Percentiles rank a stretch among this genome's conserved stretches.
These are phyloP conservation scores for Hericium coralloides DNA, from an alignment of 768 basidiomycete genomes.

Conservation along the genomic window DNA sequence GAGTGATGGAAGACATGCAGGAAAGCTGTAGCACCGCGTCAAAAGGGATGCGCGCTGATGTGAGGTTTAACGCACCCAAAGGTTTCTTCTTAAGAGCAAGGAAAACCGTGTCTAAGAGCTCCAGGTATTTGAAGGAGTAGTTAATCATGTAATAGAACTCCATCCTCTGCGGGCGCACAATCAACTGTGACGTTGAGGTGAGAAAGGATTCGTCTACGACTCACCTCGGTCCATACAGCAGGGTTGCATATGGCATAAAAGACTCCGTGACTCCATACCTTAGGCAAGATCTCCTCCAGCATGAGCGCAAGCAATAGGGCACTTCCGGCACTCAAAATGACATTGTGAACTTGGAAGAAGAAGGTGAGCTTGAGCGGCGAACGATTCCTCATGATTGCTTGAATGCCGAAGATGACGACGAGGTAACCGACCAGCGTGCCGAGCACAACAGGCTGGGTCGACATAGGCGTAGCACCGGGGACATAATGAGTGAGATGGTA, in stretches of 20 bases:
- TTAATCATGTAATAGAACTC: slow-evolving; percentile 99
- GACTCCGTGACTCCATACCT: slow-evolving; percentile 59
- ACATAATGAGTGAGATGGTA: slow-evolving; percentile 54
- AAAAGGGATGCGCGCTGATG: neutral
- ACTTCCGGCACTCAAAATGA: slow-evolving; percentile 79
- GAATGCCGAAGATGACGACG: slow-evolving; percentile 77
- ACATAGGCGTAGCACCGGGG: slow-evolving; percentile 69
- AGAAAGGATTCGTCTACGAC: slow-evolving; percentile 23
- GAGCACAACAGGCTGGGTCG: slow-evolving; percentile 63
- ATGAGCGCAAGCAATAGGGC: slow-evolving; percentile 80
- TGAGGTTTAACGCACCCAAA: slow-evolving; percentile 49
- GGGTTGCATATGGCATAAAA: slow-evolving; percentile 74
- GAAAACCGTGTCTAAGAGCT: slow-evolving; percentile 95
- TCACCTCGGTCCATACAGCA: slow-evolving; percentile 79
- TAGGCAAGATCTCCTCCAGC: slow-evolving; percentile 84
- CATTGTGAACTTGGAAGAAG: slow-evolving; percentile 87
- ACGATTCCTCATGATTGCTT: slow-evolving; percentile 74
- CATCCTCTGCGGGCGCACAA: slow-evolving; percentile 48
- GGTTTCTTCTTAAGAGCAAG: slow-evolving; percentile 98
- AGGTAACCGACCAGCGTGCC: slow-evolving; percentile 73
- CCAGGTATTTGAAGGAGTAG: slow-evolving; percentile 97
- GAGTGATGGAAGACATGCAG: slow-evolving; percentile 99
- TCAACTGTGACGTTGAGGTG: neutral
- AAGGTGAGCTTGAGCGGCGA: slow-evolving; percentile 67
- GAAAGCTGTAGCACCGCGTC: slow-evolving; percentile 53